phyloP scores from a whole-genome alignment of 164 flowering plant species.

The Piper betle region DNA sequence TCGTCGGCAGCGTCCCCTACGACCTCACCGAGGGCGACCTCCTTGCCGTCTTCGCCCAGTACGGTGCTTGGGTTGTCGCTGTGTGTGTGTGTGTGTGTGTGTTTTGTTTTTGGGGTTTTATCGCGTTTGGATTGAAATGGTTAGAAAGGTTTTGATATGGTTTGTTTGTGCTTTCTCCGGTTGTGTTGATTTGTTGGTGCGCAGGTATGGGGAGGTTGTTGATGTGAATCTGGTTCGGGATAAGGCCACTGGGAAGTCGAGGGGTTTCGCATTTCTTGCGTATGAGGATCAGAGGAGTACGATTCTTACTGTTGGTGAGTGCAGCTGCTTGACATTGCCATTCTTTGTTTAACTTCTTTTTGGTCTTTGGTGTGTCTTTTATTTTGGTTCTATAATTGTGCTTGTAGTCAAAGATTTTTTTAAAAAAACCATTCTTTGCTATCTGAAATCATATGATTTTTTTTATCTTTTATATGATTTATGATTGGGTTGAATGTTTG shows the following conservation, averaged over 20 bases:
- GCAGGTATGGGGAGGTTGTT: conserved; percentile 79
- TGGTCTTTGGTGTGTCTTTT: not conserved
- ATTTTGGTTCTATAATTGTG: too few species aligned
- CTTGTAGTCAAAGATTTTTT: too few species aligned
- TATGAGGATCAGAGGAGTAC: conserved; percentile 97
- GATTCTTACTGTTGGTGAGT: conserved; percentile 78
- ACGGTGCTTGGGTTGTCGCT: conserved; percentile 36
- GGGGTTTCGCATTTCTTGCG: conserved; percentile 84
- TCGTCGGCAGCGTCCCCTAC: conserved; percentile 75
- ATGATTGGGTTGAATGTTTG: too few species aligned
- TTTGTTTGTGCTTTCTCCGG: too few species aligned
- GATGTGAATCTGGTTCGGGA: conserved; percentile 92
- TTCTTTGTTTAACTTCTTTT: not conserved
- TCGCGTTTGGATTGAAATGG: too few species aligned
- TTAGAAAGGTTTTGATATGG: too few species aligned
- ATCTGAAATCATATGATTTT: too few species aligned
- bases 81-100: too few species aligned
- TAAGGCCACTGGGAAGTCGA: conserved; percentile 85
- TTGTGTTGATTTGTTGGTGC: too few species aligned
- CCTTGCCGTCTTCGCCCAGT: conserved; percentile 87
- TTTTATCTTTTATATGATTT: too few species aligned
- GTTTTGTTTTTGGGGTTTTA: too few species aligned
- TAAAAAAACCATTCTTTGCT: too few species aligned
- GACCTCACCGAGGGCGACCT: conserved; percentile 96
- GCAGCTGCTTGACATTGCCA: not conserved